phyloP scores from a whole-genome alignment of 495 filamentous ascomycete species.

The Letharia lupina region DNA sequence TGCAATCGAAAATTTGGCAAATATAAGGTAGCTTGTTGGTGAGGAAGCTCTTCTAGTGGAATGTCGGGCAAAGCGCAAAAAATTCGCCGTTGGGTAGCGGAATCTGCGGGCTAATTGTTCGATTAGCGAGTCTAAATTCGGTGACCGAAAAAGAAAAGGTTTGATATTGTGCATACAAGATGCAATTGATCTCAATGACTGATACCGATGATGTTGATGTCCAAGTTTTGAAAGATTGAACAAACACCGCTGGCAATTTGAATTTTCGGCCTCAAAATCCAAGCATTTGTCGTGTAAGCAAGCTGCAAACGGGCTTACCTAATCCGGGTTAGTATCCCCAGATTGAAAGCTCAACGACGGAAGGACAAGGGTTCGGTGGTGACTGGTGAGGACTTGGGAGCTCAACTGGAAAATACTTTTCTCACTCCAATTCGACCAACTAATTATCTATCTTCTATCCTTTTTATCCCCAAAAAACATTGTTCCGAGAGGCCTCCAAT shows the following conservation, averaged over 20 bases:
- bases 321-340: conserved; percentile 2
- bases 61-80: neutral
- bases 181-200: neutral
- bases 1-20: neutral
- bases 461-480: too few species aligned
- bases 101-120: neutral
- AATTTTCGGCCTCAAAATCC: neutral
- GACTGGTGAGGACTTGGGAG: neutral
- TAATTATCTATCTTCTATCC: too few species aligned
- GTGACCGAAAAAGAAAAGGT: neutral
- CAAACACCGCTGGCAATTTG: neutral
- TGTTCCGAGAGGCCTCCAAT: neutral
- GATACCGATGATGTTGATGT: neutral
- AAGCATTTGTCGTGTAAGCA: neutral
- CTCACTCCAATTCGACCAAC: too few species aligned
- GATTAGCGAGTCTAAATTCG: neutral
- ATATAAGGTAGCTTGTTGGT: neutral
- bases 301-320: neutral
- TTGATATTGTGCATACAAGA: neutral
- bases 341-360: conserved; percentile 1
- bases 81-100: conserved; percentile 1
- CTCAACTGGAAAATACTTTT: neutral
- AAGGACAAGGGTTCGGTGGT: too few species aligned
- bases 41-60: neutral
- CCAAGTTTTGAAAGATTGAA: neutral